Evolutionary conservation across 1,139 yeast genomes (phyloP).

Genomic region (Yamadazyma aaseri): DNA sequence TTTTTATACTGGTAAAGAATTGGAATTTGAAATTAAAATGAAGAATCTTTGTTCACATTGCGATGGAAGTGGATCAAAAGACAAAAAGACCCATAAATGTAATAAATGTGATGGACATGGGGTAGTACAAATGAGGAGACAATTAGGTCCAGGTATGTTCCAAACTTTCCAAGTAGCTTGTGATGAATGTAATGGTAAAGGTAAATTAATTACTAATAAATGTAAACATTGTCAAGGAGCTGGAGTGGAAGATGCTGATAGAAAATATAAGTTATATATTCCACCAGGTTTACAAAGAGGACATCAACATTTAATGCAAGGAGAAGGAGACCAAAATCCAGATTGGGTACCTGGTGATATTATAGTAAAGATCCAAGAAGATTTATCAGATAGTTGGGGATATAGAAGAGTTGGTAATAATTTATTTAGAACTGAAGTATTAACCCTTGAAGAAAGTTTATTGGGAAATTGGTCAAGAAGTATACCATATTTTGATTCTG

Average conservation of each 20-base stretch:
- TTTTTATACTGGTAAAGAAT: conserved; percentile 64
- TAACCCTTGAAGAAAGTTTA: conserved; percentile 70
- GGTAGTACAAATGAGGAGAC: conserved; percentile 60
- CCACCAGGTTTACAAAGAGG: conserved; percentile 71
- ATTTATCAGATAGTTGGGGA: conserved; percentile 62
- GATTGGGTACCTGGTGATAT: conserved; percentile 83
- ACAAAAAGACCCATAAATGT: conserved; percentile 68
- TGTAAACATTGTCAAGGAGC: conserved; percentile 73
- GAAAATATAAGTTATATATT: conserved; percentile 61
- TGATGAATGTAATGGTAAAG: conserved; percentile 78
- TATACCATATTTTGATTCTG: conserved; percentile 64
- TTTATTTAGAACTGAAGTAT: conserved; percentile 77
- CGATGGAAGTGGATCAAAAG: conserved; percentile 82
- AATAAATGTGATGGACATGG: conserved; percentile 75
- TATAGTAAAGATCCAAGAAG: conserved; percentile 56
- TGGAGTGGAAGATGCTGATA: conserved; percentile 56
- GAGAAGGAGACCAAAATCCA: conserved; percentile 84
- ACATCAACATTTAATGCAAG: conserved; percentile 56
- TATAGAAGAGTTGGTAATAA: conserved; percentile 76
- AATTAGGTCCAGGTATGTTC: conserved; percentile 86
- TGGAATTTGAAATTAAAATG: conserved; percentile 65
- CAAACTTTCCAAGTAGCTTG: conserved; percentile 82
- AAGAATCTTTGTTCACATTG: conserved; percentile 75
- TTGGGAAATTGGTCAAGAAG: conserved; percentile 77
- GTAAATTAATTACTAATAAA: conserved; percentile 58